These are phyloP conservation scores for Arthrobotrys conoides DNA, from an alignment of 2,329 filamentous ascomycete species.

Conservation along the genomic window DNA sequence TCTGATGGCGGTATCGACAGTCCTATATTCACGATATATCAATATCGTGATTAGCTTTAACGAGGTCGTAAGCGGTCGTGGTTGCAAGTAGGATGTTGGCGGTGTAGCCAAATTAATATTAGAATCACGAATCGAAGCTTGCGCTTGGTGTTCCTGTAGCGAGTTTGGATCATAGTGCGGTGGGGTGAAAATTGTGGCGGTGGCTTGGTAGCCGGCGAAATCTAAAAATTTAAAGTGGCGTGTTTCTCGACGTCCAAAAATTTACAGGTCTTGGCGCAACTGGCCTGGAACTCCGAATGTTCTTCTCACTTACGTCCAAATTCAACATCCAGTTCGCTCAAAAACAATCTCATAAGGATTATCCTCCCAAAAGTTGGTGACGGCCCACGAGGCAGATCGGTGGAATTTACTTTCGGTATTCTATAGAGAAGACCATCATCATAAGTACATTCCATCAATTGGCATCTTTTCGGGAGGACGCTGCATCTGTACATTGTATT, in stretches of 20 bases:
- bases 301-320: neutral
- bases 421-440: neutral
- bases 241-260: slow-evolving; percentile 46
- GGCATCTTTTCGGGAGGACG: neutral
- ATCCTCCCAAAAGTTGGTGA: neutral
- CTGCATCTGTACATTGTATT: neutral
- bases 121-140: neutral
- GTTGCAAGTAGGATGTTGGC: slow-evolving; percentile 22
- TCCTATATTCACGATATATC: neutral
- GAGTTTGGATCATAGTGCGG: slow-evolving; percentile 30
- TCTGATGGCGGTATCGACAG: neutral
- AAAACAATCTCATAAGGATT: neutral
- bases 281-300: neutral
- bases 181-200: slow-evolving; percentile 53
- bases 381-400: slow-evolving; percentile 1
- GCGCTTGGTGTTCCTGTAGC: neutral
- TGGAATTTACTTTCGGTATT: neutral
- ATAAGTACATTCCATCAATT: neutral
- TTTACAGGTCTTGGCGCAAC: neutral
- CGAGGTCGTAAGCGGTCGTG: slow-evolving; percentile 19
- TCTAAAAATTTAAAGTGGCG: slow-evolving; percentile 52
- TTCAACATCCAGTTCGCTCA: neutral
- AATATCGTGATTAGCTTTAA: neutral
- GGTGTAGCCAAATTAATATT: slow-evolving; percentile 7
- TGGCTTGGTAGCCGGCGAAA: slow-evolving; percentile 30